Evolutionary conservation across 176 grass and related monocot genomes (phyloP).

Genomic region (Elaeis guineensis): DNA sequence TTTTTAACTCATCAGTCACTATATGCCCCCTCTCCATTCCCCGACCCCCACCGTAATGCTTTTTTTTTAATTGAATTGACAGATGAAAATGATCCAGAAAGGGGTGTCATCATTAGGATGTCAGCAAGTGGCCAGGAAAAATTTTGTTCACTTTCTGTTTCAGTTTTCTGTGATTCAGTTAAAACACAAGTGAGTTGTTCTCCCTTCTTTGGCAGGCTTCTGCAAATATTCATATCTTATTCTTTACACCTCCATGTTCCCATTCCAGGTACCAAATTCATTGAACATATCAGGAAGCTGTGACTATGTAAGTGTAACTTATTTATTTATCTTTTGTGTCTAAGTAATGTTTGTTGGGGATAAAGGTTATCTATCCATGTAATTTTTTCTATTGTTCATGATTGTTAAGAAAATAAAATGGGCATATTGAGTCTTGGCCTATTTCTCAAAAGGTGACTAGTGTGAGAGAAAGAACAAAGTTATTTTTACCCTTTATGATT

Average conservation of each 20-base stretch:
- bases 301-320: constrained; percentile 61
- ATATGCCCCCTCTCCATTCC: constrained; percentile 15
- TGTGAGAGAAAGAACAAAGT: too few species aligned
- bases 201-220: constrained; percentile 9
- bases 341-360: too few species aligned
- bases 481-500: too few species aligned
- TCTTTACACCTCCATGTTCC: constrained; percentile 11
- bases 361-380: too few species aligned
- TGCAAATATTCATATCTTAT: constrained; percentile 13
- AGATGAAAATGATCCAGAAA: constrained; percentile 65
- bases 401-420: background rate
- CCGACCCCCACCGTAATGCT: too few species aligned
- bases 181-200: constrained; percentile 48
- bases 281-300: constrained; percentile 58
- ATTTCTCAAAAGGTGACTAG: background rate
- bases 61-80: constrained; percentile 15
- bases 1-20: background rate
- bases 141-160: constrained; percentile 79
- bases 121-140: constrained; percentile 24
- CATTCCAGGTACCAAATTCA: constrained; percentile 42
- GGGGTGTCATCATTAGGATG: constrained; percentile 77
- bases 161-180: constrained; percentile 56
- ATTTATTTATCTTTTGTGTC: too few species aligned
- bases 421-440: background rate
- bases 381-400: background rate